Percentiles rank a stretch among this genome's conserved stretches.
Conservation (phyloP, 164 flowering plant species). For the Aristolochia contorta region DNA sequence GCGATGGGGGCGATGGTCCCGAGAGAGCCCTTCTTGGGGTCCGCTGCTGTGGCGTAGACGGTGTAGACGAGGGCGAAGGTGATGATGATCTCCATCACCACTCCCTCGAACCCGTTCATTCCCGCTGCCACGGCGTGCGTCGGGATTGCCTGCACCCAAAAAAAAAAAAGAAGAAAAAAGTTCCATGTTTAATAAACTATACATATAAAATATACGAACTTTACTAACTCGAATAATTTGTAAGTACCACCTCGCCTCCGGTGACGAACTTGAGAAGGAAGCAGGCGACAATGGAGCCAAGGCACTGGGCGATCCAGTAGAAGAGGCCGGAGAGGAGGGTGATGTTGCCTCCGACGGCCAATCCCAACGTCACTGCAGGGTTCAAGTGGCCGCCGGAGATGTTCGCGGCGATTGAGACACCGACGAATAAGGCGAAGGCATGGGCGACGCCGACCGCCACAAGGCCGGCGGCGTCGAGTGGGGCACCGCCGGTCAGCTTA, state of each 20-base stretch:
- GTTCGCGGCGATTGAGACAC: slow-evolving; percentile 65
- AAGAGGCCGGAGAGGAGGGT: slow-evolving; percentile 57
- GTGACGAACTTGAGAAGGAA: slow-evolving; percentile 55
- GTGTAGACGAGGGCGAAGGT: slow-evolving; percentile 69
- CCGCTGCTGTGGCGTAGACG: slow-evolving; percentile 67
- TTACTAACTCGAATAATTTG: no score
- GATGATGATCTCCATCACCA: slow-evolving; percentile 49
- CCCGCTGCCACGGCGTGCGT: slow-evolving; percentile 43
- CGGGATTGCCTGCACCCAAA: slow-evolving; percentile 30
- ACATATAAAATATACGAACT: no score
- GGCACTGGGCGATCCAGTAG: slow-evolving; percentile 63
- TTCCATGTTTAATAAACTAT: no score
- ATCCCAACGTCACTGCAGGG: slow-evolving; percentile 74
- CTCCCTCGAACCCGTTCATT: slow-evolving; percentile 24
- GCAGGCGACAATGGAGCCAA: slow-evolving; percentile 69
- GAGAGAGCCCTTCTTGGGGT: slow-evolving; percentile 56
- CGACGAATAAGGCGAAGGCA: slow-evolving; percentile 70
- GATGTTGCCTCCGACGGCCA: slow-evolving; percentile 71
- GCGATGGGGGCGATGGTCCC: slow-evolving; percentile 66
- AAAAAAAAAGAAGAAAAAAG: no score
- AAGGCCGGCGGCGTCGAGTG: slow-evolving; percentile 57
- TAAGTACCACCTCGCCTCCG: slow-evolving; percentile 26
- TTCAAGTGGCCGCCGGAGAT: slow-evolving; percentile 78
- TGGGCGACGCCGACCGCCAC: slow-evolving; percentile 67
- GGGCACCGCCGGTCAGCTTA: slow-evolving; percentile 49